Percentiles rank a stretch among this genome's conserved stretches.
These are phyloP conservation scores for Fusarium newnesense DNA, from an alignment of 2,329 filamentous ascomycete species.

Conservation along the genomic window DNA sequence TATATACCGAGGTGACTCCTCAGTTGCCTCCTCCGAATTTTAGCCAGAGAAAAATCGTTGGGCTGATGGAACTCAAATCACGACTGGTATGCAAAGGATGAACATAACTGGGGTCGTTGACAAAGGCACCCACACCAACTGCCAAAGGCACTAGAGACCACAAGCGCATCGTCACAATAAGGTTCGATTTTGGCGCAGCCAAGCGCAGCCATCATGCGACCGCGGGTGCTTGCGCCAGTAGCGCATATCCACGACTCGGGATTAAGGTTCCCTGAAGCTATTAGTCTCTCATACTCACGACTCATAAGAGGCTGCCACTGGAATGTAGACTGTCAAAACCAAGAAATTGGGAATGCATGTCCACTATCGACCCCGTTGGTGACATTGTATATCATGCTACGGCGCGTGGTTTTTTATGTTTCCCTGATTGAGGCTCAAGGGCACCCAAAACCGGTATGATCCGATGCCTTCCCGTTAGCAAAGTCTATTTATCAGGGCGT, in stretches of 20 bases:
- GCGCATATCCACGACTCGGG: background rate
- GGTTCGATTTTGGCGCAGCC: constrained; percentile 9
- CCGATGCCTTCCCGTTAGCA: background rate
- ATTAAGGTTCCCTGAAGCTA: constrained; percentile 33
- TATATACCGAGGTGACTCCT: background rate
- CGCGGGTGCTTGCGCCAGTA: constrained; percentile 36
- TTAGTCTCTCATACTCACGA: constrained; percentile 4
- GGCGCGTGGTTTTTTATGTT: constrained; percentile 4
- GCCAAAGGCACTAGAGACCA: background rate
- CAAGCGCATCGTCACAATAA: constrained; percentile 9
- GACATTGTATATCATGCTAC: constrained; percentile 10
- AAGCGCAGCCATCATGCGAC: background rate
- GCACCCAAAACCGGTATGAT: constrained; percentile 1
- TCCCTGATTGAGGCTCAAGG: constrained; percentile 9
- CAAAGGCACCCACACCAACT: background rate
- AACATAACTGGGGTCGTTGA: background rate
- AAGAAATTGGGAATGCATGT: constrained; percentile 2
- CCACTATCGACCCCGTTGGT: background rate
- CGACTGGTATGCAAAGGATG: constrained; percentile 24
- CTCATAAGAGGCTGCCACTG: constrained; percentile 5
- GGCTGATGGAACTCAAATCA: constrained; percentile 17
- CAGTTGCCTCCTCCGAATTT: too few species aligned
- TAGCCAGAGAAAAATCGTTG: background rate
- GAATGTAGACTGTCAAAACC: constrained; percentile 25
- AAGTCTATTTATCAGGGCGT: background rate